Percentiles rank a stretch among this genome's conserved stretches.
phyloP scores from a whole-genome alignment of 768 basidiomycete species.

The Lanmaoa rubissima region DNA sequence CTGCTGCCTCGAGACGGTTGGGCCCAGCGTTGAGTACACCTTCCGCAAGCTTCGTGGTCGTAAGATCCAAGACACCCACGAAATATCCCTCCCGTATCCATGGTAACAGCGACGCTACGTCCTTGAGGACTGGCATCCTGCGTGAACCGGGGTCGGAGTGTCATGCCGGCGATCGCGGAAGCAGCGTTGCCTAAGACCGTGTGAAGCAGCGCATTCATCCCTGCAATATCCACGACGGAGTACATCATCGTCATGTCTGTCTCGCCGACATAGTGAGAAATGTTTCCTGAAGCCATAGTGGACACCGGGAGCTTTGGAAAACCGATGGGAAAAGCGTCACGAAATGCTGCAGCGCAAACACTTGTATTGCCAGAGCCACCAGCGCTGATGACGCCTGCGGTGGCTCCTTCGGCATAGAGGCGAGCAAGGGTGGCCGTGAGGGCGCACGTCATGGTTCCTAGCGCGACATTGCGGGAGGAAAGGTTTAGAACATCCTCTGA shows the following conservation, averaged over 20 bases:
- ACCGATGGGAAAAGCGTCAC: conserved; percentile 25
- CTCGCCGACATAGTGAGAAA: conserved; percentile 29
- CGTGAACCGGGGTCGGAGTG: conserved; percentile 3
- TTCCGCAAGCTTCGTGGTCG: conserved; percentile 34
- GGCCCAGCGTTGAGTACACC: conserved; percentile 29
- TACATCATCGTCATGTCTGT: conserved; percentile 34
- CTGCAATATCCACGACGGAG: conserved; percentile 30
- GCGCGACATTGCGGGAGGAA: conserved; percentile 8
- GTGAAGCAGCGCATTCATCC: conserved; percentile 28
- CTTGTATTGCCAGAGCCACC: conserved; percentile 30
- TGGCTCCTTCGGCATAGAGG: conserved; percentile 6
- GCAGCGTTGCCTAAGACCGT: conserved; percentile 28
- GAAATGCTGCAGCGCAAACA: conserved; percentile 23
- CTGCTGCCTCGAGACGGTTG: conserved; percentile 25
- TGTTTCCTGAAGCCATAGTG: conserved; percentile 32
- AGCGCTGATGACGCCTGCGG: conserved; percentile 21
- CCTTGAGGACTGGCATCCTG: not conserved
- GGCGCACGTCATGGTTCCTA: conserved; percentile 21
- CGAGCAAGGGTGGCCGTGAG: conserved; percentile 17
- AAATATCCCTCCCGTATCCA: conserved; percentile 26
- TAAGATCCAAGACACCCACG: conserved; percentile 29
- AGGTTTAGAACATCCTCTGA: not conserved
- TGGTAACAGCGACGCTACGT: conserved; percentile 22
- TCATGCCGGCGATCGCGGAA: conserved; percentile 29
- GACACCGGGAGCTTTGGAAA: conserved; percentile 32